These are phyloP conservation scores for Tripterygium wilfordii DNA, from an alignment of 177 flowering plant genomes.

Conservation along the genomic window DNA sequence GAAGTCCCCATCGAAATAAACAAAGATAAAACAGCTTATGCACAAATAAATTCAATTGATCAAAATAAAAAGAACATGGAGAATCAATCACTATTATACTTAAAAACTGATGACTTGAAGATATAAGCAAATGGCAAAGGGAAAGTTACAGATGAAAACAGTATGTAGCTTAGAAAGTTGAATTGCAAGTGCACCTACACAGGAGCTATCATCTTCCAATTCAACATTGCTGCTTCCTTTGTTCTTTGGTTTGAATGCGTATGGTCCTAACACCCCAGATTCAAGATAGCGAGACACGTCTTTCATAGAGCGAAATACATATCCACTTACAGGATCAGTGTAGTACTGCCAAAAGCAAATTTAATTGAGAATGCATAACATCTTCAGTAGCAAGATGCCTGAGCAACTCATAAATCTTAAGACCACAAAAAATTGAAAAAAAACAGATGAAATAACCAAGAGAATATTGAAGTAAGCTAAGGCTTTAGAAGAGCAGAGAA, in stretches of 20 bases:
- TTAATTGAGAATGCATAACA: not conserved
- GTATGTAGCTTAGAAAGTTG: no score
- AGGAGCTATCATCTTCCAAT: constrained; percentile 8
- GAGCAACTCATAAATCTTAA: not conserved
- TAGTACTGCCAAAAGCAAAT: constrained; percentile 33
- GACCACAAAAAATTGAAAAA: not conserved
- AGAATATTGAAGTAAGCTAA: not conserved
- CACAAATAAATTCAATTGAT: no score
- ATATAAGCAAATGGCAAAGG: not conserved
- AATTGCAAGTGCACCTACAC: constrained; percentile 31
- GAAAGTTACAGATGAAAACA: no score
- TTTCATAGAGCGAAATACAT: constrained; percentile 43
- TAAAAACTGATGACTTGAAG: not conserved
- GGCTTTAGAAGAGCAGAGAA: not conserved
- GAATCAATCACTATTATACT: no score
- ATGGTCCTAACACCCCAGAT: constrained; percentile 26
- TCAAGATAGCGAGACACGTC: constrained; percentile 39
- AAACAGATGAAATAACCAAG: not conserved
- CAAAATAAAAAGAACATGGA: no score
- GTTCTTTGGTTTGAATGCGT: constrained; percentile 20
- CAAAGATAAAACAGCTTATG: no score
- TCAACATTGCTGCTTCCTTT: constrained; percentile 4
- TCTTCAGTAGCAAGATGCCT: not conserved
- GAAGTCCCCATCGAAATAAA: no score
- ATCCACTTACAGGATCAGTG: constrained; percentile 49